These are phyloP conservation scores for Letharia columbiana DNA, from an alignment of 495 filamentous ascomycete species.

Conservation along the genomic window DNA sequence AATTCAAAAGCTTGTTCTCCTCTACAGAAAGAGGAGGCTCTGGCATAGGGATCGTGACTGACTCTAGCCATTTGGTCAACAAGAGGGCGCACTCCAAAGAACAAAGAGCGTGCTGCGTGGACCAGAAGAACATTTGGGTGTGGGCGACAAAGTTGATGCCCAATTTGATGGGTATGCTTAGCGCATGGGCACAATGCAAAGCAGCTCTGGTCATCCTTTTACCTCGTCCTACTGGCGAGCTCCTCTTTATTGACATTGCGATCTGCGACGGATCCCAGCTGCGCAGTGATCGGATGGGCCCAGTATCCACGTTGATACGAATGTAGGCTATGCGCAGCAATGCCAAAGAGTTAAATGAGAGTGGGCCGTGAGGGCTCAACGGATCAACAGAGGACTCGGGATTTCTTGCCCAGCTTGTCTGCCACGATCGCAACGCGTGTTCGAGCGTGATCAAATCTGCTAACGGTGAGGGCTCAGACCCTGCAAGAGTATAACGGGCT, in stretches of 20 bases:
- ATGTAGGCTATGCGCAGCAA: conserved; percentile 1
- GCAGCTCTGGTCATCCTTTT: conserved; percentile 1
- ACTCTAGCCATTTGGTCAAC: conserved; percentile 4
- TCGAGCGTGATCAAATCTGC: not conserved
- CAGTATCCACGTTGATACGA: not conserved
- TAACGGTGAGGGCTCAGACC: not conserved
- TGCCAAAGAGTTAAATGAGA: conserved; percentile 3
- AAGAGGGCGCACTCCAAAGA: conserved; percentile 2
- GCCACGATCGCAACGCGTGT: not conserved
- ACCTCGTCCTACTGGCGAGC: not conserved
- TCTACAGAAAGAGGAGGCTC: not conserved
- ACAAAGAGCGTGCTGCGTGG: conserved; percentile 3
- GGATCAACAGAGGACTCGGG: not conserved
- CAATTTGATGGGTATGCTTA: conserved; percentile 7
- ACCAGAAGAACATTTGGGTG: conserved; percentile 1
- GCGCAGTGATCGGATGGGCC: not conserved
- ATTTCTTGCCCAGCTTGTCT: conserved; percentile 1
- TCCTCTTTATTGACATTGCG: not conserved
- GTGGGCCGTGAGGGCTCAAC: not conserved
- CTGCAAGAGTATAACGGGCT: not conserved
- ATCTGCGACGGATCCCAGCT: conserved; percentile 2
- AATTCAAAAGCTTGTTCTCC: not conserved
- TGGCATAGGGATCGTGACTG: not conserved
- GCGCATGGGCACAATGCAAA: conserved; percentile 4
- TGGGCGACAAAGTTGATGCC: conserved; percentile 3